Evolutionary conservation across 805 yeast species (phyloP), one percentile per base, ranked within the genome.

Genomic region (Metschnikowia henanensis): DNA sequence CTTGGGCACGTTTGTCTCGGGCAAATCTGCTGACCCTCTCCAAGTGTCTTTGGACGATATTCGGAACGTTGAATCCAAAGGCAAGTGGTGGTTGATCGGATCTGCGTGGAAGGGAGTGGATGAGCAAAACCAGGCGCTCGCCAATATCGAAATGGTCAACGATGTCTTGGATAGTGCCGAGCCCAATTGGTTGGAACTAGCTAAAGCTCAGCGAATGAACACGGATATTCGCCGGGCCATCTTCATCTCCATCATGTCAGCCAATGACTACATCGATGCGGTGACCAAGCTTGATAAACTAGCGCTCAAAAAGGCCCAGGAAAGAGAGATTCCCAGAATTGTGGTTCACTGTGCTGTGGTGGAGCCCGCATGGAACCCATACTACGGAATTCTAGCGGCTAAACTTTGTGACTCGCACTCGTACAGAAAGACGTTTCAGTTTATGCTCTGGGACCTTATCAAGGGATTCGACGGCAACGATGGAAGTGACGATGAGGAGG

Each of bases 71-170:
- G 87, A 84, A 12, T 79, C 84, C 0, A 80, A 81, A 51, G 99
- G 99, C 45, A 94, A 92, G 65, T 94, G 99, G 99, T 94, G 99
- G 99, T 72, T 94, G 25, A 92, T 94, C 23, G 99, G 99, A 38
- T 87, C 98, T 1, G 96, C 99, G 0, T 94, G 97, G 97, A 87
- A 81, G 57, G 97, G 96, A 3, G 67, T 71, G 43, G 72, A 65
- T 34, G 50, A 40, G 12, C 46, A 41, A 26, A 37, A 32, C 13
- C 38, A 41, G n/a, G 50, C 46, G 3, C 42, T 70, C 33, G 68
- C 67, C 3, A 75, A 76, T 39, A 59, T 69, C 3, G 65, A 63
- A 4, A 73, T 76, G 2, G 73, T 80, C 45, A 79, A 77, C 49
- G 90, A 81, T 44, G 66, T 84, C 8, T 66, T 84, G 12, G 95